These are phyloP conservation scores for Trichomonas tenax DNA, from an alignment of 208 protist genomes.

Conservation along the genomic window DNA sequence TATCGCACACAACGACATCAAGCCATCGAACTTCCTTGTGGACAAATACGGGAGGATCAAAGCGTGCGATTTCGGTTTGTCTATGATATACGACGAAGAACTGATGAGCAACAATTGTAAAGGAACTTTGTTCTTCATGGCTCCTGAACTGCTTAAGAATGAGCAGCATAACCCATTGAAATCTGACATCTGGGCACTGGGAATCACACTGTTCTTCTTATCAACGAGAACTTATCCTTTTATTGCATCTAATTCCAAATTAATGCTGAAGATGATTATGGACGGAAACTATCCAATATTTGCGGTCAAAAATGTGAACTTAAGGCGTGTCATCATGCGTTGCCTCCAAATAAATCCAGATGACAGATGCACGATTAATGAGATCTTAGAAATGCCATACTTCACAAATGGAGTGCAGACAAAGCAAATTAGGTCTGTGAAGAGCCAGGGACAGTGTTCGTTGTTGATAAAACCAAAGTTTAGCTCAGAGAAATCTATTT, in stretches of 20 bases:
- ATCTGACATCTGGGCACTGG: neutral
- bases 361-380: neutral
- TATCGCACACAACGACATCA: slow-evolving; percentile 64
- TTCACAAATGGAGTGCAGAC: neutral
- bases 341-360: neutral
- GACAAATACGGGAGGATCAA: slow-evolving; percentile 47
- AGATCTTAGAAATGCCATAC: neutral
- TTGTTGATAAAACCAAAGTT: neutral
- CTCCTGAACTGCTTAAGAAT: neutral
- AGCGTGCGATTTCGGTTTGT: slow-evolving; percentile 53
- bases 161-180: neutral
- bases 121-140: neutral
- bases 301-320: neutral
- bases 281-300: neutral
- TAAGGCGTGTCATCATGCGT: neutral
- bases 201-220: neutral
- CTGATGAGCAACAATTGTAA: neutral
- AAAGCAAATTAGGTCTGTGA: neutral
- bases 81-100: neutral
- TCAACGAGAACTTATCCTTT: neutral
- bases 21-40: slow-evolving; percentile 67
- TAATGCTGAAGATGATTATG: neutral
- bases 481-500: neutral
- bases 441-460: neutral
- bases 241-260: neutral